phyloP scores from a whole-genome alignment of 2,329 filamentous ascomycete species.

The Neonectria neomacrospora region DNA sequence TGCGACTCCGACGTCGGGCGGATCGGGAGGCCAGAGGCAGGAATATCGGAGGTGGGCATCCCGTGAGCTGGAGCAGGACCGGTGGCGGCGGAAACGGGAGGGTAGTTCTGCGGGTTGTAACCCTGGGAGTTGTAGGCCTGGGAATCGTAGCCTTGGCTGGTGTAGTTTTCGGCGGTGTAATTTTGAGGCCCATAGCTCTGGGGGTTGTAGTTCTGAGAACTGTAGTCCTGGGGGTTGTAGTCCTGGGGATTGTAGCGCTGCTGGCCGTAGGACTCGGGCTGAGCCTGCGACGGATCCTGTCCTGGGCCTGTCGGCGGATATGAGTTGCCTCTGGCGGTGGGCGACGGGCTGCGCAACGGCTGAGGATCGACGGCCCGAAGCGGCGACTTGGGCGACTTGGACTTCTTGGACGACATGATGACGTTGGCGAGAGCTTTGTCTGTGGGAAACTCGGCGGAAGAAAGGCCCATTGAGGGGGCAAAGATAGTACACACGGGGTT shows the following conservation, averaged over 20 bases:
- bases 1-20: slow-evolving; percentile 39
- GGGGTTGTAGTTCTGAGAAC: slow-evolving; percentile 32
- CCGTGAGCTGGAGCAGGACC: slow-evolving; percentile 30
- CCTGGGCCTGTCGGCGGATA: slow-evolving; percentile 28
- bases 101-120: slow-evolving; percentile 40
- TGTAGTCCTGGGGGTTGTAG: slow-evolving; percentile 37
- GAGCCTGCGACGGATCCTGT: slow-evolving; percentile 23
- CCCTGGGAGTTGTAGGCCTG: slow-evolving; percentile 15
- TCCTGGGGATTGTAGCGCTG: slow-evolving; percentile 32
- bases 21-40: slow-evolving; percentile 30
- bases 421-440: slow-evolving; percentile 16
- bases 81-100: slow-evolving; percentile 21
- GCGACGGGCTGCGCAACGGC: slow-evolving; percentile 42
- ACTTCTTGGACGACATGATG: slow-evolving; percentile 19
- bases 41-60: slow-evolving; percentile 23
- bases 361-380: slow-evolving; percentile 44
- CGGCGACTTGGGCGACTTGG: slow-evolving; percentile 34
- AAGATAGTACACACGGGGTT: background rate
- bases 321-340: slow-evolving; percentile 29
- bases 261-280: slow-evolving; percentile 28
- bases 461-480: background rate
- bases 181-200: slow-evolving; percentile 27
- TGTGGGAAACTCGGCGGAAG: background rate
- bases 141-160: slow-evolving; percentile 11
- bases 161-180: slow-evolving; percentile 21